Conservation (phyloP, 2,329 filamentous ascomycete species). For the Thielaviopsis ethacetica region DNA sequence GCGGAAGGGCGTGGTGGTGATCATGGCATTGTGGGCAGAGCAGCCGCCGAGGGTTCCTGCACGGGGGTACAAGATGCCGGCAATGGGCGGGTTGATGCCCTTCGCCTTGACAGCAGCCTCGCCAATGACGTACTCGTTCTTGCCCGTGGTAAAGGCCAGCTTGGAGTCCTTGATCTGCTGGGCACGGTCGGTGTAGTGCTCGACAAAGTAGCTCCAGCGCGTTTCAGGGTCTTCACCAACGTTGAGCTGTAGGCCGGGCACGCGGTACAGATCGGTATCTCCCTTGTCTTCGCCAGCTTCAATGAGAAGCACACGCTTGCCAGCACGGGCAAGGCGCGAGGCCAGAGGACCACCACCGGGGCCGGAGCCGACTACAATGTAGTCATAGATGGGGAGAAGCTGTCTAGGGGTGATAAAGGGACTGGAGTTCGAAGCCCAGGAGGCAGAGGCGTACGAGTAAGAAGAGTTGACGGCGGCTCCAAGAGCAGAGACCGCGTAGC, state of each 20-base stretch:
- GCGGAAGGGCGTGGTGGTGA: constrained; percentile 18
- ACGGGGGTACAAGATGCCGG: constrained; percentile 25
- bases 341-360: constrained; percentile 39
- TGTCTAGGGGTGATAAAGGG: constrained; percentile 5
- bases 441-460: not conserved
- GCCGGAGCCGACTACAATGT: constrained; percentile 42
- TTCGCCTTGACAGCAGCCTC: not conserved
- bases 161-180: constrained; percentile 31
- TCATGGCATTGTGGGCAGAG: constrained; percentile 20
- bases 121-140: constrained; percentile 6
- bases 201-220: constrained; percentile 44
- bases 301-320: constrained; percentile 39
- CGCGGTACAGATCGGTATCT: constrained; percentile 15
- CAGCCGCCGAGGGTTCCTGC: constrained; percentile 23
- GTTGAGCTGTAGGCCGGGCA: constrained; percentile 17
- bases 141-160: constrained; percentile 14
- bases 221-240: constrained; percentile 17
- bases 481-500: constrained; percentile 1
- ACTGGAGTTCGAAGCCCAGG: not conserved
- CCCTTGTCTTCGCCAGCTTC: constrained; percentile 42
- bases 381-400: constrained; percentile 28
- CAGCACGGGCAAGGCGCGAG: constrained; percentile 37
- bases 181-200: constrained; percentile 32
- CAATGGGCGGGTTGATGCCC: constrained; percentile 14
- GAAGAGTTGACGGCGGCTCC: not conserved